Conservation (phyloP, 208 protist species). For the Acanthamoeba royreba region DNA sequence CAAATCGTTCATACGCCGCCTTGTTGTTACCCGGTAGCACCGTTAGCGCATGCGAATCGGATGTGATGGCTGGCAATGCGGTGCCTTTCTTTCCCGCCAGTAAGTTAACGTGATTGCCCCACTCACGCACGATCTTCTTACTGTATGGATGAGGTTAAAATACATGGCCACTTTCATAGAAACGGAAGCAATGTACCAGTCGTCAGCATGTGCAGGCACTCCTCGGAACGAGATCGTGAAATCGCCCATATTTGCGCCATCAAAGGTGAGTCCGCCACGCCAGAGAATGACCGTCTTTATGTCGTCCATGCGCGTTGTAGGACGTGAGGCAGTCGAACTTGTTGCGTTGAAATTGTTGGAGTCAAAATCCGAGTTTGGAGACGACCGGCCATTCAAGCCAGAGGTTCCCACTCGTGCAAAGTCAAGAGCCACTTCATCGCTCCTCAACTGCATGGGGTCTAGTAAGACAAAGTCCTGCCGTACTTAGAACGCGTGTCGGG, state of each 20-base stretch:
- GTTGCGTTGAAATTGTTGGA: neutral
- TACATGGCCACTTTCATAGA: neutral
- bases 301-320: neutral
- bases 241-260: neutral
- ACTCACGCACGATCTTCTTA: slow-evolving; percentile 3
- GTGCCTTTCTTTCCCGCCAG: neutral
- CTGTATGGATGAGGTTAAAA: neutral
- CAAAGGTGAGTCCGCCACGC: neutral
- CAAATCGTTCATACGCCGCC: neutral
- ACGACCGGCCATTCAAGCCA: neutral
- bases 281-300: slow-evolving; percentile 35
- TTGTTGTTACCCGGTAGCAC: neutral
- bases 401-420: neutral
- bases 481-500: neutral
- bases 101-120: neutral
- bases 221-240: slow-evolving; percentile 39
- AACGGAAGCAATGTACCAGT: neutral
- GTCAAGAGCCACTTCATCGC: neutral
- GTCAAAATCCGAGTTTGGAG: neutral
- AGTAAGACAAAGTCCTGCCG: no score
- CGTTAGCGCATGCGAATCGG: neutral
- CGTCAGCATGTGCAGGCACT: neutral
- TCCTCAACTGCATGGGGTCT: neutral
- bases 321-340: neutral
- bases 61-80: neutral